Conservation (phyloP, 2,329 filamentous ascomycete genomes). For the Fusarium sulawesiense region DNA sequence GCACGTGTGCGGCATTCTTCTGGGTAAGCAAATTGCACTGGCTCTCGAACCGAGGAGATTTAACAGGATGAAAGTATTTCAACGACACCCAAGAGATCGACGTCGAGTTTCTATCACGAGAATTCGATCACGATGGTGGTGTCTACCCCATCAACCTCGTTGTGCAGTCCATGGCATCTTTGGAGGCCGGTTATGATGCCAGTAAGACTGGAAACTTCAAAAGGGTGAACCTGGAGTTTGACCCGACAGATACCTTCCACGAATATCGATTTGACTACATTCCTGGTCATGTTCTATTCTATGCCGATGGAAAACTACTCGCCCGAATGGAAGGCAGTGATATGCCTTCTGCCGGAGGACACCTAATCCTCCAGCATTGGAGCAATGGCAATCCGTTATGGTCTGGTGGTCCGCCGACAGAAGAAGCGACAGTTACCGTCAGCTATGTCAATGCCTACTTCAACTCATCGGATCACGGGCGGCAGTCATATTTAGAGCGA, state of each 20-base stretch:
- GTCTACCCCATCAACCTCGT: slow-evolving; percentile 77
- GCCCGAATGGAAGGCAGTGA: slow-evolving; percentile 66
- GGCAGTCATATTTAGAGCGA: slow-evolving; percentile 17
- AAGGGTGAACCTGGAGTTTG: slow-evolving; percentile 70
- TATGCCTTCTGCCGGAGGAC: slow-evolving; percentile 70
- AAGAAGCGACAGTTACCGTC: slow-evolving; percentile 72
- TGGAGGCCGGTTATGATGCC: slow-evolving; percentile 70
- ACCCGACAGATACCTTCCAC: slow-evolving; percentile 74
- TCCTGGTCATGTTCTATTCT: slow-evolving; percentile 72
- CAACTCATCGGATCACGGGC: slow-evolving; percentile 68
- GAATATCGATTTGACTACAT: slow-evolving; percentile 85
- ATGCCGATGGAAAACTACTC: slow-evolving; percentile 70
- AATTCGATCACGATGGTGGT: slow-evolving; percentile 65
- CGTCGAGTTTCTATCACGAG: slow-evolving; percentile 78
- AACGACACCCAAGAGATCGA: slow-evolving; percentile 86
- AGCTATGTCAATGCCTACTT: slow-evolving; percentile 83
- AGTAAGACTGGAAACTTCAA: slow-evolving; percentile 68
- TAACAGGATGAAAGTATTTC: slow-evolving; percentile 66
- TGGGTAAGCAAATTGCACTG: slow-evolving; percentile 64
- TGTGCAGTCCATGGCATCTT: slow-evolving; percentile 74
- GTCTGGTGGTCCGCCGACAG: slow-evolving; percentile 75
- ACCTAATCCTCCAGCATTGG: slow-evolving; percentile 80
- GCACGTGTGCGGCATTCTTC: slow-evolving; percentile 84
- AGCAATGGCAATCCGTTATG: slow-evolving; percentile 79
- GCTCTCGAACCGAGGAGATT: background rate